Percentiles rank a stretch among this genome's conserved stretches.
Evolutionary conservation across 139 green algal genomes (phyloP).

Genomic region (Chloropicon primus): DNA sequence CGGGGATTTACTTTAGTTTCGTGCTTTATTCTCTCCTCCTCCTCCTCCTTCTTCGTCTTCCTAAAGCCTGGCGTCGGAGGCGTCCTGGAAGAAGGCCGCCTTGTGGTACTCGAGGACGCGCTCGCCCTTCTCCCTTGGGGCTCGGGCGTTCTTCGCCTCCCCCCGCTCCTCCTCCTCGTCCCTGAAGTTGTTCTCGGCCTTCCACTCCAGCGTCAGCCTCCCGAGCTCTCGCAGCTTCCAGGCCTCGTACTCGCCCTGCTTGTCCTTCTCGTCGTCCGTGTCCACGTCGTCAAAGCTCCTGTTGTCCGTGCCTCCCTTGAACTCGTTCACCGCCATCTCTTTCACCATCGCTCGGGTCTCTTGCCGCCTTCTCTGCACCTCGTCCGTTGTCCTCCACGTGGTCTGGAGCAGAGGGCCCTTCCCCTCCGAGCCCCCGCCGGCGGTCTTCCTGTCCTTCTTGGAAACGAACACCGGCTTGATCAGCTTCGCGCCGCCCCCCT

Average conservation of each 20-base stretch:
- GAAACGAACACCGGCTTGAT: constrained; percentile 78
- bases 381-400: background rate
- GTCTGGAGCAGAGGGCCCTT: too few species aligned
- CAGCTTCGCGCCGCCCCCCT: constrained; percentile 45
- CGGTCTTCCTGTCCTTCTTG: constrained; percentile 36
- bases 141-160: background rate
- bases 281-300: constrained; percentile 1
- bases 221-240: background rate
- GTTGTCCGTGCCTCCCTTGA: background rate
- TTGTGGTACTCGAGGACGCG: background rate
- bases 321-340: background rate
- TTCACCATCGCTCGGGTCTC: background rate
- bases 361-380: background rate
- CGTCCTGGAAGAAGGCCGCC: background rate
- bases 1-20: too few species aligned
- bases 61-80: background rate
- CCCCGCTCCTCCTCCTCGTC: constrained; percentile 1
- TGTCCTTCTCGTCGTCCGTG: constrained; percentile 7
- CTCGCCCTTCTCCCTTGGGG: background rate
- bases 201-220: constrained; percentile 3
- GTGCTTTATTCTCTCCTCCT: too few species aligned
- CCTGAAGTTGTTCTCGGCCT: background rate
- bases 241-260: constrained; percentile 5
- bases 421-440: background rate
- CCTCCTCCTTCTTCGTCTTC: background rate